Evolutionary conservation across 306 rosid genomes (phyloP), one percentile per base, ranked within the genome.

Genomic region (Vicia villosa): DNA sequence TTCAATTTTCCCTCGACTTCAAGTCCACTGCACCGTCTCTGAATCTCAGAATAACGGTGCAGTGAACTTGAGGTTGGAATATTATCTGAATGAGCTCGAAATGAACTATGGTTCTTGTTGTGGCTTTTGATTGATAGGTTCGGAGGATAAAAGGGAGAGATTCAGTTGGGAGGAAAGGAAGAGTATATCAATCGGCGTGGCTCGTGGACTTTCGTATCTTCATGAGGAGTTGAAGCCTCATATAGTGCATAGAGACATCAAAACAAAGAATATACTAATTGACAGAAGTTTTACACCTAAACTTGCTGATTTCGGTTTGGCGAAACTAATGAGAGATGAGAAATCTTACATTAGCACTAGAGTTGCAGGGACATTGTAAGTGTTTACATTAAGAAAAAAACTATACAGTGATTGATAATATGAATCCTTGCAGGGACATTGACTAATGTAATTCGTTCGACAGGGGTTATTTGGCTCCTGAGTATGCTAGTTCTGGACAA

Each of bases 281-380:
- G 99, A 91, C 63, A 15, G 17, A 16, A 41, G 83, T 65, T 84
- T 91, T 24, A 83, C 19, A 4, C 91, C 99, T 0, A 91, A 87
- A 74, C 77, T 94, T 75, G 75, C 97, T 0, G 99, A 94, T 74
- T 91, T 94, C 11, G 99, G 99, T 22, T 80, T 94, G 49, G 87
- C 99, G 0, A 94, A 84, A 80, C 47, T 94, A 47, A 50, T 87
- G 2, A 77, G 74, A 80, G 96, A 91, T 6, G 83, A 86, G 66
- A 28, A 22, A n/a, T 85, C 99, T 64, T 76, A 91, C 79, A 70
- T 94, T 26, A 88, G 97, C 68, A 94, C 97, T 34, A 86, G 82
- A 59, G 99, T 94, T 72, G 99, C 97, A 0, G 99, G 99, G 64
- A 94, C 99, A 88, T 66, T 94, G 99, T 94, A 68, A 87, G 97